phyloP scores from a whole-genome alignment of 768 basidiomycete genomes.

The Mycena rosella region DNA sequence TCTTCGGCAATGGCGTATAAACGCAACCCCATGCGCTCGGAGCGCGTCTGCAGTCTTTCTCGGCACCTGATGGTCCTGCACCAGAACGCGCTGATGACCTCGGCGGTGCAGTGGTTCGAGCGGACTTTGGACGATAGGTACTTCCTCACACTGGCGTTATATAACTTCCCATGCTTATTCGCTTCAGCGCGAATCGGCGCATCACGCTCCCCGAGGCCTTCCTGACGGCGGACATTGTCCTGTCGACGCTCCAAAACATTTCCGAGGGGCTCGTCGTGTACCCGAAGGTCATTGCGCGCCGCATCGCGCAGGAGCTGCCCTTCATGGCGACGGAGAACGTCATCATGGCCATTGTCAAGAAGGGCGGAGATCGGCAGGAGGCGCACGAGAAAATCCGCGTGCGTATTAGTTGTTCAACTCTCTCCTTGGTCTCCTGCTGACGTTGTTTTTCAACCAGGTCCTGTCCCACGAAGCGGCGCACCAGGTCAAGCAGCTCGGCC shows the following conservation, averaged over 20 bases:
- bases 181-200: slow-evolving; percentile 89
- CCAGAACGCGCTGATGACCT: slow-evolving; percentile 96
- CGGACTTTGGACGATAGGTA: slow-evolving; percentile 96
- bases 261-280: slow-evolving; percentile 99
- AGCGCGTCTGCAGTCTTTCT: slow-evolving; percentile 96
- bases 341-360: slow-evolving; percentile 98
- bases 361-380: slow-evolving; percentile 95
- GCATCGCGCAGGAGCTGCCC: slow-evolving; percentile 94
- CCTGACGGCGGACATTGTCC: slow-evolving; percentile 95
- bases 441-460: slow-evolving; percentile 59
- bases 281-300: slow-evolving; percentile 92
- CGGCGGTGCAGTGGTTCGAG: slow-evolving; percentile 98
- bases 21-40: slow-evolving; percentile 98
- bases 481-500: slow-evolving; percentile 94
- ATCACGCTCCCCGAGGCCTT: slow-evolving; percentile 98
- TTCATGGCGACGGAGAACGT: slow-evolving; percentile 99
- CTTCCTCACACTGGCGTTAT: slow-evolving; percentile 9
- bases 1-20: slow-evolving; percentile 99
- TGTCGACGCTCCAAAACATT: slow-evolving; percentile 96
- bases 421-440: slow-evolving; percentile 5
- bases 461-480: slow-evolving; percentile 94
- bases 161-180: background rate
- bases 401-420: slow-evolving; percentile 39
- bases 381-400: slow-evolving; percentile 96
- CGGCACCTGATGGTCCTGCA: slow-evolving; percentile 96